Percentiles rank a stretch among this genome's conserved stretches.
These are phyloP conservation scores for Penicillium pulvis DNA, from an alignment of 495 filamentous ascomycete species.

Conservation along the genomic window DNA sequence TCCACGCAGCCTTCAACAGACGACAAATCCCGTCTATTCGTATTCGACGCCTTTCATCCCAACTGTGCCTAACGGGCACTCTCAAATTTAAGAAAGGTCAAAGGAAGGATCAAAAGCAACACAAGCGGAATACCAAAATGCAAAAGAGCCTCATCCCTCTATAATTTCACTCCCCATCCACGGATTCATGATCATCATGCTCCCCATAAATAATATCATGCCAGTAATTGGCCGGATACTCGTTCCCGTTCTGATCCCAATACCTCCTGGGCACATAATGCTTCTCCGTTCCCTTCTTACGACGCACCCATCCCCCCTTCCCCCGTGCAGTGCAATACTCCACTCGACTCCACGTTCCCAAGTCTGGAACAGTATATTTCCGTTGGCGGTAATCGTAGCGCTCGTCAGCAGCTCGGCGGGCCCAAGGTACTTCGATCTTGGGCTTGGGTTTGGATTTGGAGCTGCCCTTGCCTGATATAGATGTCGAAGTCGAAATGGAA, in stretches of 20 bases:
- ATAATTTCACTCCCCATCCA: not conserved
- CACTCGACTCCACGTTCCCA: constrained; percentile 34
- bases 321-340: constrained; percentile 26
- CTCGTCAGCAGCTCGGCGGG: constrained; percentile 13
- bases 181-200: constrained; percentile 16
- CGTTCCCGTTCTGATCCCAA: constrained; percentile 33
- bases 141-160: not conserved
- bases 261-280: constrained; percentile 30
- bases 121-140: not conserved
- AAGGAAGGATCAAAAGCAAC: not conserved
- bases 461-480: not conserved
- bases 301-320: constrained; percentile 4
- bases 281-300: constrained; percentile 11
- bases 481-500: not conserved
- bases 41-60: constrained; percentile 28
- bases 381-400: constrained; percentile 35
- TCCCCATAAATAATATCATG: constrained; percentile 30
- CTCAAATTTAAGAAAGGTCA: too few relatives aligned
- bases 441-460: constrained; percentile 1
- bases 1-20: constrained; percentile 11
- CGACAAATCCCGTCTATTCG: constrained; percentile 8
- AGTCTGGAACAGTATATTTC: constrained; percentile 32
- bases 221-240: constrained; percentile 28
- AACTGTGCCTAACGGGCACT: constrained; percentile 24
- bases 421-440: constrained; percentile 20